These are phyloP conservation scores for Blepharisma japonicum DNA, from an alignment of 73 alveolate species.

Conservation along the genomic window DNA sequence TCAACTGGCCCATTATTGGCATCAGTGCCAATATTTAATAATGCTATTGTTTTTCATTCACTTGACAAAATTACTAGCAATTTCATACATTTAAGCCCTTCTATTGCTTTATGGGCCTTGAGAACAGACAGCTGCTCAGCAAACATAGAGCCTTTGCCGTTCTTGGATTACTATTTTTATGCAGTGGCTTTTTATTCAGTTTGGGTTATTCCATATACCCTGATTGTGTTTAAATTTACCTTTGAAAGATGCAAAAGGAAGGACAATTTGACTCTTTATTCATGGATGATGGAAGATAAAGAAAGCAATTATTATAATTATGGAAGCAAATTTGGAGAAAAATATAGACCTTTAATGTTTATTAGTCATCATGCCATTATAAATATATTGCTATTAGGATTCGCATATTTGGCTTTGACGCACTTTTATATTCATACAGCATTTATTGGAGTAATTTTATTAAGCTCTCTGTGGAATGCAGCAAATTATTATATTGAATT, in stretches of 20 bases:
- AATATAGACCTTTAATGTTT: slow-evolving; percentile 27
- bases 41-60: slow-evolving; percentile 19
- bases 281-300: slow-evolving; percentile 1
- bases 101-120: slow-evolving; percentile 28
- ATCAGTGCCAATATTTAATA: slow-evolving; percentile 27
- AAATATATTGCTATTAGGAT: background rate
- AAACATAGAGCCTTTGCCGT: background rate
- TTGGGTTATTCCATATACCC: slow-evolving; percentile 11
- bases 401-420: background rate
- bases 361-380: background rate
- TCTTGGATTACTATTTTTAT: slow-evolving; percentile 3
- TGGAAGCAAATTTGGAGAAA: slow-evolving; percentile 17
- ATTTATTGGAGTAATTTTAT: background rate
- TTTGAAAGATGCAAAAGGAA: slow-evolving; percentile 5
- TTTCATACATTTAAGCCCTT: slow-evolving; percentile 25
- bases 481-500: slow-evolving; percentile 28
- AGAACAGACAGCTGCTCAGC: background rate
- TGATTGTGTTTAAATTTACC: slow-evolving; percentile 24
- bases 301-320: background rate
- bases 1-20: slow-evolving; percentile 14
- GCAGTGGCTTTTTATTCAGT: background rate
- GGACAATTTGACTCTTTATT: background rate
- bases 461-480: slow-evolving; percentile 26
- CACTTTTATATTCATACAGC: background rate
- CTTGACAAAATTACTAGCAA: slow-evolving; percentile 29